Conservation (phyloP, 441 rosid species). For the Macaranga tanarius region DNA sequence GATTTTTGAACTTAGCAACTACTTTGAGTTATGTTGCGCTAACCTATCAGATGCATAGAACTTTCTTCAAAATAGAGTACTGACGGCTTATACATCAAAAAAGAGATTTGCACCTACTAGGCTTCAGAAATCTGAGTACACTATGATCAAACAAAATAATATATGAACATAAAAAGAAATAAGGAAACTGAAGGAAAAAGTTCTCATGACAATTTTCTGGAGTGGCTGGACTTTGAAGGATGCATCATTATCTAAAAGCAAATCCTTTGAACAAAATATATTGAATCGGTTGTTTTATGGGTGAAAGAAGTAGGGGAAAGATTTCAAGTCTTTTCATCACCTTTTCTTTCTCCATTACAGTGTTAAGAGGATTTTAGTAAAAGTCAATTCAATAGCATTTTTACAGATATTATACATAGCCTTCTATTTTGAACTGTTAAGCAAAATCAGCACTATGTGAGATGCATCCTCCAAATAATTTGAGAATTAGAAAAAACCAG, state of each 20-base stretch:
- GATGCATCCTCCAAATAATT: neutral
- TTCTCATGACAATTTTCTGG: neutral
- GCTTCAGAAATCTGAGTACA: too few species aligned
- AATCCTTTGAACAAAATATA: neutral
- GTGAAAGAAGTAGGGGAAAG: neutral
- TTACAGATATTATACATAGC: neutral
- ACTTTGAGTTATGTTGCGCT: too few species aligned
- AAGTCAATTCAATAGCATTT: neutral
- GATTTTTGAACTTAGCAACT: too few species aligned
- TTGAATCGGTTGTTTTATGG: neutral
- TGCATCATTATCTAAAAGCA: neutral
- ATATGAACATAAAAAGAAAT: too few species aligned
- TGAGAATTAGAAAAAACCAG: neutral
- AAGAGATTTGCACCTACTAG: too few species aligned
- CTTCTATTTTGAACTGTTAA: neutral
- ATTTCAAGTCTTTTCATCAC: neutral
- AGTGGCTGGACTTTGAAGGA: too few species aligned
- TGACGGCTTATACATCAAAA: too few species aligned
- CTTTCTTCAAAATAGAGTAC: too few species aligned
- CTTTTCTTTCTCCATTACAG: neutral
- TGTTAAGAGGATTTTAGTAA: neutral
- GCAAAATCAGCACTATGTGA: neutral
- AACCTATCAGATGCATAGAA: too few species aligned
- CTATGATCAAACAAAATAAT: too few species aligned
- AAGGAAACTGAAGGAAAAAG: too few species aligned